Conservation (phyloP, 345 rosid genomes). For the Populus pruinosa region DNA sequence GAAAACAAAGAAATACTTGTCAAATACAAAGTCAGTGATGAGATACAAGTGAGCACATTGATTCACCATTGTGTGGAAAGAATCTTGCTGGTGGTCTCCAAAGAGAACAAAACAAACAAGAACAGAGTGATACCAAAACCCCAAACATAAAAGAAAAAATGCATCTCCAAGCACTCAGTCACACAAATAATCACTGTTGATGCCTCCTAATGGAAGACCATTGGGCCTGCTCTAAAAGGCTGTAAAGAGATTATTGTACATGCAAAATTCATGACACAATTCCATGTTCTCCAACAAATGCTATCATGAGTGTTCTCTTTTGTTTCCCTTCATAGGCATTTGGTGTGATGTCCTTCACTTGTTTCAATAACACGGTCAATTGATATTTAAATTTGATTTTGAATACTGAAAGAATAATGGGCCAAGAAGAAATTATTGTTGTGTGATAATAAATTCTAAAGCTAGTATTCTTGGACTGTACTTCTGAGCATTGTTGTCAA, state of each 20-base stretch:
- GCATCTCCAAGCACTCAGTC: background rate
- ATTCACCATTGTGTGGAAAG: background rate
- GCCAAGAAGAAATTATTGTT: background rate
- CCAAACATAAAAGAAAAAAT: background rate
- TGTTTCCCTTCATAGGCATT: no score
- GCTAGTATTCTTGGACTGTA: background rate
- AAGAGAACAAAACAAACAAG: background rate
- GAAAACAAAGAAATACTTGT: background rate
- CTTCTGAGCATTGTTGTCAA: background rate
- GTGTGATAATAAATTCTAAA: background rate
- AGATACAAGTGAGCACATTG: background rate
- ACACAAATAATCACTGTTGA: background rate
- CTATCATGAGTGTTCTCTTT: background rate
- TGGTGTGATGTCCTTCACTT: background rate
- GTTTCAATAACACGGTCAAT: background rate
- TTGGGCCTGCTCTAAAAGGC: background rate
- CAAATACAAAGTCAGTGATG: background rate
- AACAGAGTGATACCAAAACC: background rate
- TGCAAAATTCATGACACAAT: background rate
- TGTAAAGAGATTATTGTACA: background rate
- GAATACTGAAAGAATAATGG: background rate
- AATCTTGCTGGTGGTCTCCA: background rate
- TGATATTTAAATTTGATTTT: background rate
- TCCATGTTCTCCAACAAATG: background rate
- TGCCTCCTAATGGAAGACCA: conserved; percentile 1